Base-by-base conservation (phyloP, 2,329 filamentous ascomycete genomes). In the Trichoderma breve region DNA sequence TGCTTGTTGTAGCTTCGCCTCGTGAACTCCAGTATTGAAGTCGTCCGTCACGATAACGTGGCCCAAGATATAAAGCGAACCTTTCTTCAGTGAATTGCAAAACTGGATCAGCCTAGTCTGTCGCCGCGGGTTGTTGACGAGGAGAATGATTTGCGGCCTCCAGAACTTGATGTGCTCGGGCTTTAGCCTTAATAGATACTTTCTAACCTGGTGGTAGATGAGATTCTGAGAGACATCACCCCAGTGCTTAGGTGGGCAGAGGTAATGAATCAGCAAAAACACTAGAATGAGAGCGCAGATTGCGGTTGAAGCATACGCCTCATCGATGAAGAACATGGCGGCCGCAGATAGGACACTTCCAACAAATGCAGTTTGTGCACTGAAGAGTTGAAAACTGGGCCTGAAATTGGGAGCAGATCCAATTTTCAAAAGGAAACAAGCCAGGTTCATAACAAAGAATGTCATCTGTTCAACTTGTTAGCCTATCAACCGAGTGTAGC, bases 121-220 rank as follows among this genome's bases (percentile, higher is more conserved):
- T 6, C 87, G 88, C n/a, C 94, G 87, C 4, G 93, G 92, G 76
- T 96, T 89, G 78, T 95, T 96, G 74, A 96, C 89, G 68, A 97
- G 88, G 0, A 97, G 85, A 62, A 97, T 88, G 57, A 97, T 95
- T 75, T 97, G 94, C 0, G 94, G 94, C 66, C 94, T 87, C 94
- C 94, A 97, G 79, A 97, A 97, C 78, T 97, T 97, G 80, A 97
- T 94, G 78, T 97, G 94, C 76, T 97, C 94, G 43, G 93, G 93
- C 64, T 90, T 91, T 34, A 97, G 84, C n/a, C 93, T 89, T 34
- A 97, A 84, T 34, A 97, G 82, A 77, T 97, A 97, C 77, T 97
- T 97, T 73, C 94, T 88, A 15, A 97, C 93, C 82, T 97, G 94
- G 73, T 89, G 74, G 77, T 97, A 97, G 67, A 97, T 97, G 73